A percentile compares a stretch with the other conserved stretches of the same genome.
These are phyloP conservation scores for Silene latifolia DNA, from an alignment of 148 eudicot genomes.

Conservation along the genomic window DNA sequence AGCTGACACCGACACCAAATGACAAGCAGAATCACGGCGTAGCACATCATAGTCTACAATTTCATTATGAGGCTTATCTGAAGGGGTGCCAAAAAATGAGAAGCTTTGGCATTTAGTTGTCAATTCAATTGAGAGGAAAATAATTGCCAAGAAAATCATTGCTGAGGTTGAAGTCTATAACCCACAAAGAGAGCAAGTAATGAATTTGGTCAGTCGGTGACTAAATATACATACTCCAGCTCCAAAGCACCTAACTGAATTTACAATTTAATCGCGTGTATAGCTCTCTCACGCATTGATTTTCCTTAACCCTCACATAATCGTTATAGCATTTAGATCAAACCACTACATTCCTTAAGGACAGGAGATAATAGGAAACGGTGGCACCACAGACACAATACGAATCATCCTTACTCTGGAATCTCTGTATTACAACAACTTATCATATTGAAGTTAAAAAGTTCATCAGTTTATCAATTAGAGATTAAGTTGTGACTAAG, in stretches of 20 bases:
- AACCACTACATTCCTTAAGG: conserved; percentile 1
- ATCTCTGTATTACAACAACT: not conserved
- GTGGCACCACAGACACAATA: not conserved
- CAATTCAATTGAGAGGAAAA: too few relatives aligned
- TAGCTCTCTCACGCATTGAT: not conserved
- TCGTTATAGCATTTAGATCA: not conserved
- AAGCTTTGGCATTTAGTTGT: not conserved
- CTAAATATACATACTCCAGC: not conserved
- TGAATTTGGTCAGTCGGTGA: not conserved
- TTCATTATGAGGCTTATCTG: not conserved
- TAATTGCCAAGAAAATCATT: not conserved
- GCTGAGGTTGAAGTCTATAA: not conserved
- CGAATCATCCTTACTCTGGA: not conserved
- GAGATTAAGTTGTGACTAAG: not conserved
- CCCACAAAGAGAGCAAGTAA: not conserved
- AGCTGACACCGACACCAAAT: not conserved
- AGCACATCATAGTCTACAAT: not conserved
- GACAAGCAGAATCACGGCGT: not conserved
- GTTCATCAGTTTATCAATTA: not conserved
- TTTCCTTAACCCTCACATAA: not conserved
- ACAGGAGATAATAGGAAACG: not conserved
- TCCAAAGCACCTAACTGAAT: not conserved
- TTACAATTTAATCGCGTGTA: not conserved
- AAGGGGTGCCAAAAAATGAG: conserved; percentile 1
- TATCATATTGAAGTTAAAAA: not conserved